Conservation (phyloP, 164 flowering plant genomes). For the Berberis vulgaris region DNA sequence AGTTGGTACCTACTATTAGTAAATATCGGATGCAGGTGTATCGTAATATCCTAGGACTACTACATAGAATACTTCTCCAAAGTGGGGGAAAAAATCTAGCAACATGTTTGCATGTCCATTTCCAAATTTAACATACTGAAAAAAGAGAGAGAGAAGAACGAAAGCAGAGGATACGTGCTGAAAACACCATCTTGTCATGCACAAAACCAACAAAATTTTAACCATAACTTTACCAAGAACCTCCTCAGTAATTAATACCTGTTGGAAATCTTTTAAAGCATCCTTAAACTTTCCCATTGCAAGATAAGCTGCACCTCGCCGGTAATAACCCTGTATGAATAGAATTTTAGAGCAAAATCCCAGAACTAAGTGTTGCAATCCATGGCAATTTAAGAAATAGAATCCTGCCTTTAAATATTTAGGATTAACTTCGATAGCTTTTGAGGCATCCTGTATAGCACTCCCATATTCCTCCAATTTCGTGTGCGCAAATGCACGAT, state of each 20-base stretch:
- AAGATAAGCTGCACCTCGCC: conserved; percentile 95
- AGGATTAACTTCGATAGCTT: conserved; percentile 84
- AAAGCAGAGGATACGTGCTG: no score
- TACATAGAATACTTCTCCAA: no score
- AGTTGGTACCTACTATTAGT: no score
- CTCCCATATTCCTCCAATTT: conserved; percentile 97
- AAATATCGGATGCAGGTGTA: no score
- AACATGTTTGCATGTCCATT: no score
- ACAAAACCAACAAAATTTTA: no score
- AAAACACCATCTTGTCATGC: no score
- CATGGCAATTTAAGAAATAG: background rate
- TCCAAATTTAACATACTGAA: no score
- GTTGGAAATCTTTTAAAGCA: conserved; percentile 94
- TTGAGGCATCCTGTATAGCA: conserved; percentile 87
- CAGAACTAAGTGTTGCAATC: background rate
- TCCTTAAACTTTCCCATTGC: conserved; percentile 98
- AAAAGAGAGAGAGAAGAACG: no score
- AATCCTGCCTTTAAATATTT: conserved; percentile 76
- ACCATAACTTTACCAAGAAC: background rate
- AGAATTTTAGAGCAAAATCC: conserved; percentile 15
- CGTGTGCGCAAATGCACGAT: conserved; percentile 91
- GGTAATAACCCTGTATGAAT: conserved; percentile 67
- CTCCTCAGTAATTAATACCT: conserved; percentile 33
- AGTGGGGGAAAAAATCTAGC: no score
- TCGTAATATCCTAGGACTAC: no score